Evolutionary conservation across 2,329 filamentous ascomycete species (phyloP).

Genomic region (Pseudogymnoascus sp.): DNA sequence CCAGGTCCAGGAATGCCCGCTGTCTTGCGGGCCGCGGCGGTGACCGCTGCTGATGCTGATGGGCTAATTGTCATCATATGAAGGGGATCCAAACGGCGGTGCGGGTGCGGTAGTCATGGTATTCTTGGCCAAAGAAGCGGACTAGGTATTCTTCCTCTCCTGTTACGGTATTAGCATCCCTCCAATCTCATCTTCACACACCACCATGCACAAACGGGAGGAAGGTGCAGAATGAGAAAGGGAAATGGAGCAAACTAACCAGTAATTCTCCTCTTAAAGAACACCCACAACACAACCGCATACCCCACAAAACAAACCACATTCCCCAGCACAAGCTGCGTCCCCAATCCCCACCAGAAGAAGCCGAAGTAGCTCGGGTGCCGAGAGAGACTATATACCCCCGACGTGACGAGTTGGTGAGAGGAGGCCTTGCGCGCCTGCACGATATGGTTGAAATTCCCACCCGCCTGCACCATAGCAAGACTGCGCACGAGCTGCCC

Average conservation of each 20-base stretch:
- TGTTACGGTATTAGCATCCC: slow-evolving; percentile 23
- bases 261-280: slow-evolving; percentile 67
- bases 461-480: slow-evolving; percentile 83
- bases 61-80: slow-evolving; percentile 32
- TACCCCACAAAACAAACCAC: slow-evolving; percentile 68
- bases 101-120: slow-evolving; percentile 60
- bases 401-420: slow-evolving; percentile 74
- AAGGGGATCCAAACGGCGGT: slow-evolving; percentile 78
- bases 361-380: slow-evolving; percentile 97
- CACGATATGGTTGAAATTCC: slow-evolving; percentile 85
- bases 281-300: slow-evolving; percentile 68
- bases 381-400: slow-evolving; percentile 66
- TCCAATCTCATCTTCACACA: neutral
- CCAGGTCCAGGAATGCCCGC: neutral
- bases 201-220: too few relatives aligned
- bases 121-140: slow-evolving; percentile 77
- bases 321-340: slow-evolving; percentile 85
- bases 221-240: too few relatives aligned
- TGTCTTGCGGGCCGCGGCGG: neutral
- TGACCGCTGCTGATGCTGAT: neutral
- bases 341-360: slow-evolving; percentile 97
- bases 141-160: slow-evolving; percentile 73
- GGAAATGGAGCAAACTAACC: slow-evolving; percentile 46
- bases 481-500: slow-evolving; percentile 71
- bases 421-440: slow-evolving; percentile 58